Base-by-base conservation (phyloP, 169 alveolate species). In the Cryptosporidium tyzzeri region DNA sequence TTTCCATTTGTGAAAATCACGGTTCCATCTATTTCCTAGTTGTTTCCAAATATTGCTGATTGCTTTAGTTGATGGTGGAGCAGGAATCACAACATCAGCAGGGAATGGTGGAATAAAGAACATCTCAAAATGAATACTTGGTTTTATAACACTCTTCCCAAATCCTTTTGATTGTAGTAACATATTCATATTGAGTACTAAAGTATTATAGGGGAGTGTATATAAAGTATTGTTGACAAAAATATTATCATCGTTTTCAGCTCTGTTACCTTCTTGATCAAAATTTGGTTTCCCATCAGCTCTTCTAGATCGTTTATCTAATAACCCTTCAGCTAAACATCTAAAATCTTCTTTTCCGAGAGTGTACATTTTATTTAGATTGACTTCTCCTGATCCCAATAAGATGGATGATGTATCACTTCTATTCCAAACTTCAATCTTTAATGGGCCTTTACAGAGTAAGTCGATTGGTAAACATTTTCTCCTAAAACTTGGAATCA, bases 401-500 rank as follows among this genome's bases (percentile, higher is more conserved):
- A 95, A 91, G 18, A 93, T 93, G 48, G 95, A 92, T 39, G 95
- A 87, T 26, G 96, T 85, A 70, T 95, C 97, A 65, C 91, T 93
- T 45, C 91, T 91, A 86, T 95, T 95, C 94, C 96, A 95, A 44
- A 94, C 97, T 84, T 95, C 97, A 51, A 95, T 92, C 41, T 92
- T 91, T 21, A 95, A 93, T 8, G 95, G 96, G 39, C 97, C 97
- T 85, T 94, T 95, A 26, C 97, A 94, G 29, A 91, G 75, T 84
- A 95, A 85, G 71, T 95, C 97, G 23, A 95, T 86, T n/a, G 97
- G 96, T 41, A 95, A 86, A 33, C 94, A 93, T 91, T 94, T 91
- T 37, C 74, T 86, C 65, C 94, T 94, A 53, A 95, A 86, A 61
- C 91, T 85, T 35, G 94, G 93, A 69, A 93, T 55, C 31, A 92